Percentiles rank a stretch among this genome's conserved stretches.
phyloP scores from a whole-genome alignment of 176 grass and related monocot genomes.

The Stipa capillata region DNA sequence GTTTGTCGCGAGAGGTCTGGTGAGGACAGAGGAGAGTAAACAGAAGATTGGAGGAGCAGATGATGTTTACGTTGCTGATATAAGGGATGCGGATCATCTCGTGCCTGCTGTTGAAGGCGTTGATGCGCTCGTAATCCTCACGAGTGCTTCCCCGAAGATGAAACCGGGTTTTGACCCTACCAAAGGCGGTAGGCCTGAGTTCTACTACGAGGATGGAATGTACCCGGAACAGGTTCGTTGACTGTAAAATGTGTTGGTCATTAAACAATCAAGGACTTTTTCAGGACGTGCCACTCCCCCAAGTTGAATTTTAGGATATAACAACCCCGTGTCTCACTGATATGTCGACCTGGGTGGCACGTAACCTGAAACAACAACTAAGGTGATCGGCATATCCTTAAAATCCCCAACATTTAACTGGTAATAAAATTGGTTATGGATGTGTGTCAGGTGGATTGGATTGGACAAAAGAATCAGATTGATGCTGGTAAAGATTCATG shows the following conservation, averaged over 20 bases:
- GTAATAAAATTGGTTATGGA: background rate
- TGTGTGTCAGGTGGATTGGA: slow-evolving; percentile 67
- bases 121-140: slow-evolving; percentile 75
- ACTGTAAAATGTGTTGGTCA: no score
- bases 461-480: slow-evolving; percentile 88
- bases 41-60: slow-evolving; percentile 53
- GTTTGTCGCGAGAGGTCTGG: slow-evolving; percentile 55
- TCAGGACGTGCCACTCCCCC: no score
- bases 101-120: slow-evolving; percentile 44
- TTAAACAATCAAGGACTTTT: background rate
- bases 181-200: slow-evolving; percentile 72
- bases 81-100: slow-evolving; percentile 41
- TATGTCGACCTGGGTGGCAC: no score
- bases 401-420: background rate
- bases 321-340: background rate
- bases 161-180: slow-evolving; percentile 63
- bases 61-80: slow-evolving; percentile 59
- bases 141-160: slow-evolving; percentile 73
- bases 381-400: no score
- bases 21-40: slow-evolving; percentile 73
- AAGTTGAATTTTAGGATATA: background rate
- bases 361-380: background rate
- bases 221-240: slow-evolving; percentile 73
- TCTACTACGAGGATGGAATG: slow-evolving; percentile 71
- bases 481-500: slow-evolving; percentile 42